These are phyloP conservation scores for Pseudogymnoascus sp. DNA, from an alignment of 2,329 filamentous ascomycete genomes.

Conservation along the genomic window DNA sequence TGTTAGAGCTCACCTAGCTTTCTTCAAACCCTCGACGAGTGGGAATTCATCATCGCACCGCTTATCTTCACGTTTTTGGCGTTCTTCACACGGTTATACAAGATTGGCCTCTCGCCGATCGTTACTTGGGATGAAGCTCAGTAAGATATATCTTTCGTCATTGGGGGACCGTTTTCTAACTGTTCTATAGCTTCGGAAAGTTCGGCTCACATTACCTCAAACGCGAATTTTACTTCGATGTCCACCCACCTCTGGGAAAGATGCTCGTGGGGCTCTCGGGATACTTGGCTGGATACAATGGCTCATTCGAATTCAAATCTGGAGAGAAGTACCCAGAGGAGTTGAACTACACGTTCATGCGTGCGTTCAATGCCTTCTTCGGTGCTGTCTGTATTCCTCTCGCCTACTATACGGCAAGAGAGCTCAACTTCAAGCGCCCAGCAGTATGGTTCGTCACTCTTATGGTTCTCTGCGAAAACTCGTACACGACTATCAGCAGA, in stretches of 20 bases:
- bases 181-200: conserved; percentile 66
- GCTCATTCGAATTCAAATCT: conserved; percentile 98
- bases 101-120: conserved; percentile 62
- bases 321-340: conserved; percentile 91
- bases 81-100: conserved; percentile 59
- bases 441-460: conserved; percentile 92
- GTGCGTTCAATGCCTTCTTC: conserved; percentile 91
- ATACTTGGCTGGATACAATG: conserved; percentile 95
- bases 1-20: conserved; percentile 43
- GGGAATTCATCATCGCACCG: conserved; percentile 54
- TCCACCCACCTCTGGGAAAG: conserved; percentile 92
- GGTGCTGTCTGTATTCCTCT: conserved; percentile 86
- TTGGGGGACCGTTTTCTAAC: conserved; percentile 26
- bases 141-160: conserved; percentile 38
- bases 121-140: conserved; percentile 72
- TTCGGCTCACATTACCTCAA: conserved; percentile 99
- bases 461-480: conserved; percentile 98
- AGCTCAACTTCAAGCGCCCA: conserved; percentile 75
- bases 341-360: conserved; percentile 97
- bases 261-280: conserved; percentile 96
- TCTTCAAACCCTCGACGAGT: conserved; percentile 53
- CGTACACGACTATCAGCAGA: conserved; percentile 95
- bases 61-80: conserved; percentile 53
- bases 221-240: conserved; percentile 97
- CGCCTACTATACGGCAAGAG: conserved; percentile 89